Evolutionary conservation across 108 stramenopile species (phyloP).

Genomic region (Discostella stelligeroides): DNA sequence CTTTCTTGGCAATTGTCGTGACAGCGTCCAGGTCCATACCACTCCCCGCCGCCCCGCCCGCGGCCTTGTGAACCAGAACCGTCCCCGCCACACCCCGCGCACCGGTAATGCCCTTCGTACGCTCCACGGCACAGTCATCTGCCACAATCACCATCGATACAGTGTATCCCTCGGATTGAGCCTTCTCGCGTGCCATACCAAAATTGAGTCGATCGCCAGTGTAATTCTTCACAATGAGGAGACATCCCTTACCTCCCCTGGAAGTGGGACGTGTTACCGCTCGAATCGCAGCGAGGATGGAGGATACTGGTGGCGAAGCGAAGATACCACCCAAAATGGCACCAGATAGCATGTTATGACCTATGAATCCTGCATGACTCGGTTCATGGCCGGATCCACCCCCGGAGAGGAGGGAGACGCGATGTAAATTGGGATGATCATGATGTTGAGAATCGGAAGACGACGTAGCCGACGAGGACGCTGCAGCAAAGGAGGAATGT

Average conservation of each 20-base stretch:
- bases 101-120: conserved; percentile 93
- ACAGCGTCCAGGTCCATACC: conserved; percentile 73
- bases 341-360: conserved; percentile 92
- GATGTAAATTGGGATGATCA: conserved; percentile 32
- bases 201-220: conserved; percentile 99
- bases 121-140: conserved; percentile 94
- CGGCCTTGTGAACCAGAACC: conserved; percentile 94
- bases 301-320: conserved; percentile 88
- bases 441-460: too few species aligned
- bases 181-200: conserved; percentile 94
- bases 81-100: conserved; percentile 97
- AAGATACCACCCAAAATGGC: conserved; percentile 98
- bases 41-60: conserved; percentile 87
- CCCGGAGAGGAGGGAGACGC: conserved; percentile 82
- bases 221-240: conserved; percentile 98
- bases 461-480: background rate
- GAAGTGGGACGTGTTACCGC: conserved; percentile 64
- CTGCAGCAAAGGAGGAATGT: conserved; percentile 32
- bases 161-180: conserved; percentile 59
- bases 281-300: conserved; percentile 92
- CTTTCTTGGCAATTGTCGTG: conserved; percentile 57
- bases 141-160: conserved; percentile 91
- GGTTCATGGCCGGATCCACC: conserved; percentile 99
- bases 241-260: conserved; percentile 61
- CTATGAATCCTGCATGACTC: conserved; percentile 94